These are phyloP conservation scores for Mortierella hygrophila DNA, from an alignment of 192 early-diverging fungal species.

Conservation along the genomic window DNA sequence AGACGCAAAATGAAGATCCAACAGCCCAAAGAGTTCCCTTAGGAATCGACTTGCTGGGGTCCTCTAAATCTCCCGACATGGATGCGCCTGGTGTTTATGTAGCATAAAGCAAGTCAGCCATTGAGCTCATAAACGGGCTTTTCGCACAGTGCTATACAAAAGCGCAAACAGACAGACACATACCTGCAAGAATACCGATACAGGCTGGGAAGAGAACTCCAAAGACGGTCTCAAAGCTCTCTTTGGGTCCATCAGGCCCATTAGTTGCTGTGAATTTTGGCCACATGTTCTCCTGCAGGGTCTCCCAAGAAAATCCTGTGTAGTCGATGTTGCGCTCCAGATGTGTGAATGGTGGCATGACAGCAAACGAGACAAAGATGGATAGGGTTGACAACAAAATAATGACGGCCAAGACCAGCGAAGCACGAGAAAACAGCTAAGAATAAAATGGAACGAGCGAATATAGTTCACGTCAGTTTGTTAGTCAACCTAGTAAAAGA, in stretches of 20 bases:
- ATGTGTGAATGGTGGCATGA: constrained; percentile 64
- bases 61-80: constrained; percentile 76
- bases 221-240: constrained; percentile 68
- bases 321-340: constrained; percentile 67
- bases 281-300: constrained; percentile 74
- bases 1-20: constrained; percentile 66
- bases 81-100: constrained; percentile 64
- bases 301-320: constrained; percentile 70
- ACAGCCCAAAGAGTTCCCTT: constrained; percentile 75
- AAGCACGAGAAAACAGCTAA: constrained; percentile 69
- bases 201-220: constrained; percentile 79
- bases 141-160: not conserved
- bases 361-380: constrained; percentile 72
- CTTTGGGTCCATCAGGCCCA: constrained; percentile 56
- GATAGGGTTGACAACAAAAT: constrained; percentile 68
- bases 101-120: not conserved
- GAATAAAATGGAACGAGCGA: not conserved
- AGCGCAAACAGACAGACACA: not conserved
- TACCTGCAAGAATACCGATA: constrained; percentile 74
- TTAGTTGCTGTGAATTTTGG: constrained; percentile 64
- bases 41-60: constrained; percentile 77
- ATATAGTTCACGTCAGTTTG: not conserved
- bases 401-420: constrained; percentile 65
- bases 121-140: too few relatives aligned
- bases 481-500: not conserved